Evolutionary conservation across 2,329 filamentous ascomycete species (phyloP).

Genomic region (Neonectria hederae): DNA sequence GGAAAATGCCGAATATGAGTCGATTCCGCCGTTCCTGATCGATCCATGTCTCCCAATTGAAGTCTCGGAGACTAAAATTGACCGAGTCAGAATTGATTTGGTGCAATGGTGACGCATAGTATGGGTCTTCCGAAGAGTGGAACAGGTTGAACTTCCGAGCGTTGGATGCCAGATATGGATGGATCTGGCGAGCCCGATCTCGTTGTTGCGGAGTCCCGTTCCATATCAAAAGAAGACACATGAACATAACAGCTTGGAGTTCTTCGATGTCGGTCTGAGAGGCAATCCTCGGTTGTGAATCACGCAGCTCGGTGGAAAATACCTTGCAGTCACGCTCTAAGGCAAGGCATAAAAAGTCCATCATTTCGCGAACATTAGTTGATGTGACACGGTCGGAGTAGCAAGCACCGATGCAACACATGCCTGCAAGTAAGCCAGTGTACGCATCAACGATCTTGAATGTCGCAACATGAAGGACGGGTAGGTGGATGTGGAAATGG

Average conservation of each 20-base stretch:
- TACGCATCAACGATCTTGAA: slow-evolving; percentile 74
- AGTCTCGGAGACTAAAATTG: slow-evolving; percentile 59
- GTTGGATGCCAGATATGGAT: slow-evolving; percentile 65
- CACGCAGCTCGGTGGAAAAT: slow-evolving; percentile 39
- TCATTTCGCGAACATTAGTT: slow-evolving; percentile 72
- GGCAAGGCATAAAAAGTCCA: slow-evolving; percentile 68
- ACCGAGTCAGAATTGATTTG: slow-evolving; percentile 60
- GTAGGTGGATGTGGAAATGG: slow-evolving; percentile 78
- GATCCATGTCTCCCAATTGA: slow-evolving; percentile 74
- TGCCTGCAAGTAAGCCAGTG: slow-evolving; percentile 72
- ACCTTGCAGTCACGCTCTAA: slow-evolving; percentile 66
- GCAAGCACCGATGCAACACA: slow-evolving; percentile 79
- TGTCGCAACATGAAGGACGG: slow-evolving; percentile 75
- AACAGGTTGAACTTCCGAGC: slow-evolving; percentile 67
- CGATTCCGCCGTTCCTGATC: slow-evolving; percentile 76
- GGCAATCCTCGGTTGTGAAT: slow-evolving; percentile 39
- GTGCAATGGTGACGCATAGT: slow-evolving; percentile 68
- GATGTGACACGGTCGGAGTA: slow-evolving; percentile 73
- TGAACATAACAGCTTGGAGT: slow-evolving; percentile 71
- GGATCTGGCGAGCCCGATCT: slow-evolving; percentile 68
- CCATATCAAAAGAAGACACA: slow-evolving; percentile 72
- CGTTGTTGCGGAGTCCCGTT: slow-evolving; percentile 74
- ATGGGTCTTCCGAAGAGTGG: slow-evolving; percentile 59
- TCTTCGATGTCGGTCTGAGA: slow-evolving; percentile 66
- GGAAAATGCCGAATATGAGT: slow-evolving; percentile 70